phyloP scores from a whole-genome alignment of 257 asterid genomes.

The Salvia miltiorrhiza region DNA sequence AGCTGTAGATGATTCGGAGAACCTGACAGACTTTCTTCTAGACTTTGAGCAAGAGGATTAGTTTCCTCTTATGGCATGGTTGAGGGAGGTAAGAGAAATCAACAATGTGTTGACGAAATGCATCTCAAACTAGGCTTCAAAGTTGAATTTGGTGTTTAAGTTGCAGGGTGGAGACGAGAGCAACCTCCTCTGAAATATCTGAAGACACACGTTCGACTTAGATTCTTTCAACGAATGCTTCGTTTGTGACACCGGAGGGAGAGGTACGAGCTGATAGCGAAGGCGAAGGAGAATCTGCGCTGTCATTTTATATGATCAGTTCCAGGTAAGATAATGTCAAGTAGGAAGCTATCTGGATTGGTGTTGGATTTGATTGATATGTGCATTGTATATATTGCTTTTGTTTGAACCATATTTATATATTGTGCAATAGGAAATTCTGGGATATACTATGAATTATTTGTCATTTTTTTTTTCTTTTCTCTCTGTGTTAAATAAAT shows the following conservation, averaged over 20 bases:
- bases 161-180: background rate
- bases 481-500: too few species aligned
- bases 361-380: conserved; percentile 3
- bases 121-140: background rate
- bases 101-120: background rate
- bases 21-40: conserved; percentile 84
- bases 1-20: conserved; percentile 87
- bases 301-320: background rate
- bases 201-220: background rate
- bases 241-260: background rate
- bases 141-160: background rate
- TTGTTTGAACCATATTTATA: background rate
- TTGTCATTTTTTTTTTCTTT: background rate
- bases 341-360: conserved; percentile 6
- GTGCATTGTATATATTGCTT: conserved; percentile 5
- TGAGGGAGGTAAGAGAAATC: background rate
- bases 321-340: background rate
- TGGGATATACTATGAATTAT: background rate
- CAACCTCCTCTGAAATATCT: background rate
- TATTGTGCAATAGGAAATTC: background rate
- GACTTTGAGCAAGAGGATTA: conserved; percentile 56
- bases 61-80: background rate
- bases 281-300: background rate
- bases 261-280: background rate
- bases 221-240: background rate